These are phyloP conservation scores for Calocera cornea DNA, from an alignment of 768 basidiomycete genomes.

Conservation along the genomic window DNA sequence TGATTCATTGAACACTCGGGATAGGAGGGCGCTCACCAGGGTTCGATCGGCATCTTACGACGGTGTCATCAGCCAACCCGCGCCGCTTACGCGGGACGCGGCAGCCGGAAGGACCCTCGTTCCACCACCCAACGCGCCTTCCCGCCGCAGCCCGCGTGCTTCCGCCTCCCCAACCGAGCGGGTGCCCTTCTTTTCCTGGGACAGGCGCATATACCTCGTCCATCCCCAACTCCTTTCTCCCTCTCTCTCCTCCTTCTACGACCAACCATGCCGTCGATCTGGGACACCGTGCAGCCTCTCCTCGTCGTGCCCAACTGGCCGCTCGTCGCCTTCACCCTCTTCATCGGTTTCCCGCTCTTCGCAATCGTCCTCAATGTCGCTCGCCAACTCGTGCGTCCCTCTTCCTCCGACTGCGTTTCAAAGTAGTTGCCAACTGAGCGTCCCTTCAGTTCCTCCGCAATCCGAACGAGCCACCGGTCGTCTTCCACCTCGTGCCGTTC, in stretches of 20 bases:
- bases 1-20: no score
- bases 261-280: no score
- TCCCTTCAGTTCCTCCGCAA: constrained; percentile 60
- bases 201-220: neutral
- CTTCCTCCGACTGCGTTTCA: neutral
- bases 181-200: neutral
- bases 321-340: constrained; percentile 12
- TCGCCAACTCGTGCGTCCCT: constrained; percentile 53
- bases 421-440: no score
- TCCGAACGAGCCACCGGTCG: constrained; percentile 66
- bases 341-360: constrained; percentile 57
- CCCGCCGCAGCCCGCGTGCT: neutral
- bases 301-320: neutral
- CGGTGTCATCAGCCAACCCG: neutral
- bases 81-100: neutral
- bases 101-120: neutral
- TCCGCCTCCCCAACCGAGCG: neutral
- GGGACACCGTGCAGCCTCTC: neutral
- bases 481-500: constrained; percentile 86
- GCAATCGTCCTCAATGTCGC: constrained; percentile 60
- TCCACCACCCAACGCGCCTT: neutral
- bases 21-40: no score
- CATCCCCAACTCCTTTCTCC: neutral
- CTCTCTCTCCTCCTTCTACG: neutral
- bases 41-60: neutral